Percentiles rank a stretch among this genome's conserved stretches.
Evolutionary conservation across 2,329 filamentous ascomycete genomes (phyloP).

Genomic region (Microdochium paspali): DNA sequence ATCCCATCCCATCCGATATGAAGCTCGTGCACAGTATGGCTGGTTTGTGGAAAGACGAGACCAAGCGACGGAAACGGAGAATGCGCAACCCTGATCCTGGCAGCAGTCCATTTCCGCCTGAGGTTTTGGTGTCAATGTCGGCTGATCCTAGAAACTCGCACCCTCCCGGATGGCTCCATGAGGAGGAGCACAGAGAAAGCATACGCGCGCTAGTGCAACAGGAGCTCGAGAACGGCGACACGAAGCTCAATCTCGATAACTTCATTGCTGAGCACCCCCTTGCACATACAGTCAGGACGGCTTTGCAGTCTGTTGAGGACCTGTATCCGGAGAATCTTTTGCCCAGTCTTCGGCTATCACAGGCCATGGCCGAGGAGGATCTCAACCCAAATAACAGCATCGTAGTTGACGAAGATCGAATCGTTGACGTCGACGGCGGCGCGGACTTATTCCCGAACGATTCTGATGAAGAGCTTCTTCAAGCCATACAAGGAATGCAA

Average conservation of each 20-base stretch:
- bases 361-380: slow-evolving; percentile 16
- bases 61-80: slow-evolving; percentile 62
- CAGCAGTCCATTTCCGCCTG: slow-evolving; percentile 70
- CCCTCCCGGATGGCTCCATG: slow-evolving; percentile 84
- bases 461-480: slow-evolving; percentile 37
- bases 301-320: slow-evolving; percentile 77
- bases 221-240: slow-evolving; percentile 45
- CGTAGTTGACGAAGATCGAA: slow-evolving; percentile 56
- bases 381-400: slow-evolving; percentile 32
- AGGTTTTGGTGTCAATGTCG: slow-evolving; percentile 82
- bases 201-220: slow-evolving; percentile 53
- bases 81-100: slow-evolving; percentile 55
- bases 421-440: slow-evolving; percentile 35
- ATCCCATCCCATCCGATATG: slow-evolving; percentile 54
- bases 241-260: slow-evolving; percentile 47
- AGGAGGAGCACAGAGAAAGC: slow-evolving; percentile 68
- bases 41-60: slow-evolving; percentile 86
- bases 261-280: slow-evolving; percentile 49
- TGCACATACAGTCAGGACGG: slow-evolving; percentile 59
- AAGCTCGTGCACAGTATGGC: slow-evolving; percentile 94
- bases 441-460: slow-evolving; percentile 39
- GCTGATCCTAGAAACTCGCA: slow-evolving; percentile 65
- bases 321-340: slow-evolving; percentile 63
- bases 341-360: slow-evolving; percentile 31
- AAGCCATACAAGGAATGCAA: background rate